These are phyloP conservation scores for Cinchona pubescens DNA, from an alignment of 257 asterid species.

Conservation along the genomic window DNA sequence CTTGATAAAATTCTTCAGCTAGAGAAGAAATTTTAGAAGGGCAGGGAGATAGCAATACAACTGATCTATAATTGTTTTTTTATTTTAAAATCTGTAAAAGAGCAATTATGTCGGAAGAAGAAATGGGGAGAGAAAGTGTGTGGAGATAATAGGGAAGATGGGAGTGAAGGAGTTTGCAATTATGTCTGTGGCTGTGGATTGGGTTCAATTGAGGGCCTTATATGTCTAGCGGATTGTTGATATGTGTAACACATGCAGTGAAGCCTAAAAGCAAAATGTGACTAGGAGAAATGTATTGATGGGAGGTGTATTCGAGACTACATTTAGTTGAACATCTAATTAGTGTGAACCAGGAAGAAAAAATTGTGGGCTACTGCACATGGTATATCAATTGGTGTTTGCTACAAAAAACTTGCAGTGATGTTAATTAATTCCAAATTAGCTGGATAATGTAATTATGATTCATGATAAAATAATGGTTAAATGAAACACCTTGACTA, in stretches of 20 bases:
- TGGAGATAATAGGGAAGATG: not conserved
- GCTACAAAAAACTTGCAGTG: not conserved
- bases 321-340: not conserved
- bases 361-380: not conserved
- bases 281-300: not conserved
- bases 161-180: not conserved
- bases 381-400: not conserved
- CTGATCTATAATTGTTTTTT: not conserved
- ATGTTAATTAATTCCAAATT: not conserved
- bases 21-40: not conserved
- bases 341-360: not conserved
- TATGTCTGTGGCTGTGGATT: not conserved
- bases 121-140: not conserved
- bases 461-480: not conserved
- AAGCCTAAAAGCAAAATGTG: not conserved
- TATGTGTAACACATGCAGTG: constrained; percentile 8
- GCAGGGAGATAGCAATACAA: not conserved
- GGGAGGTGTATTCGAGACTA: not conserved
- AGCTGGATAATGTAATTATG: not conserved
- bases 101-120: not conserved
- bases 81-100: not conserved
- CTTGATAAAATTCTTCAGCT: not conserved
- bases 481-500: not conserved
- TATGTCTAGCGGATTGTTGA: not conserved
- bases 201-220: not conserved